A percentile compares a stretch with the other conserved stretches of the same genome.
phyloP scores from a whole-genome alignment of 345 rosid species.

The Hibiscus trionum region DNA sequence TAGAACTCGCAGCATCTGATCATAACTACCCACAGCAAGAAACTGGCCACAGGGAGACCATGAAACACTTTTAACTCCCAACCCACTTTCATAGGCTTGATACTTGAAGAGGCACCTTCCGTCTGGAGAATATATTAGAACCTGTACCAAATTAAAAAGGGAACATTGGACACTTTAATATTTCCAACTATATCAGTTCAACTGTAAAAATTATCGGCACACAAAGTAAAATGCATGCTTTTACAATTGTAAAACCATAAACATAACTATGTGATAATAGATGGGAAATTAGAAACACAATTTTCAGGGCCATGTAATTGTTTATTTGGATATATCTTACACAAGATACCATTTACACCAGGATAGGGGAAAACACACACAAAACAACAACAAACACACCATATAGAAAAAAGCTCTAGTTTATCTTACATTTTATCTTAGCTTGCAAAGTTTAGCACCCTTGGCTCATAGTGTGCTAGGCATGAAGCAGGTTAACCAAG shows the following conservation, averaged over 20 bases:
- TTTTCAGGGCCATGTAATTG: background rate
- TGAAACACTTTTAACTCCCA: constrained; percentile 83
- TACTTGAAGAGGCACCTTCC: constrained; percentile 90
- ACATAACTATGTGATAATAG: background rate
- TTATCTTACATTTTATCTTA: background rate
- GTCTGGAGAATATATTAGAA: constrained; percentile 89
- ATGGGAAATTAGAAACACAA: background rate
- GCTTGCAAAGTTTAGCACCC: background rate
- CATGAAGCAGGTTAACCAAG: background rate
- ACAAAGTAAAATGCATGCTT: background rate
- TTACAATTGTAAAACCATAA: background rate
- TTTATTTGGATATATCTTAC: background rate
- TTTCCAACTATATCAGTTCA: background rate
- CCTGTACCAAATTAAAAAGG: constrained; percentile 32
- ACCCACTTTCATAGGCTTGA: constrained; percentile 94
- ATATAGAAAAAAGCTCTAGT: background rate
- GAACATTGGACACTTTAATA: background rate
- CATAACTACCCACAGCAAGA: constrained; percentile 94
- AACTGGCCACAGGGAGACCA: constrained; percentile 99
- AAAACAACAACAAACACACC: background rate
- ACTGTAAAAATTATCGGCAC: background rate
- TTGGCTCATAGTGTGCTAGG: background rate
- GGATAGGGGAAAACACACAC: background rate
- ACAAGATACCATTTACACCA: background rate
- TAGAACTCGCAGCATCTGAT: constrained; percentile 83